A percentile compares a stretch with the other conserved stretches of the same genome.
Evolutionary conservation across 345 rosid genomes (phyloP).

Genomic region (Angophora floribunda): DNA sequence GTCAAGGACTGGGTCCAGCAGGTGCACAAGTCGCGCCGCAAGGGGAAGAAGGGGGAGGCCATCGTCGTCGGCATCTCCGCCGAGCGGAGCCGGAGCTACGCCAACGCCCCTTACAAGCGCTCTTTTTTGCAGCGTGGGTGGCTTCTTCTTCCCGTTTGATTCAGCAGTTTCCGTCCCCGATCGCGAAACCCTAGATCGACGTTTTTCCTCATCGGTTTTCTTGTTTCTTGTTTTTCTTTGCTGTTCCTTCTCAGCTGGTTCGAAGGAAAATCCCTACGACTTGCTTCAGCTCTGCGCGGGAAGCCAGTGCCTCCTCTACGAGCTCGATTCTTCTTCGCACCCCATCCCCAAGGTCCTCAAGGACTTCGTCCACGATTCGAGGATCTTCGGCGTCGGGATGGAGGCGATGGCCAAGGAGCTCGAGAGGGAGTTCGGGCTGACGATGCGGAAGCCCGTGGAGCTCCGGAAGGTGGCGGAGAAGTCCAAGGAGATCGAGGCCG

Average conservation of each 20-base stretch:
- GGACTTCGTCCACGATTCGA: neutral
- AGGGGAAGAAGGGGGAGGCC: neutral
- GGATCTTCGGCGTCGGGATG: neutral
- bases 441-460: neutral
- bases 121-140: neutral
- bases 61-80: neutral
- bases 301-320: neutral
- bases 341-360: neutral
- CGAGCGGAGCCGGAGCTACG: neutral
- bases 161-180: neutral
- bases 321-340: neutral
- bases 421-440: neutral
- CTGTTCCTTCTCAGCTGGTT: neutral
- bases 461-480: neutral
- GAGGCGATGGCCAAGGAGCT: neutral
- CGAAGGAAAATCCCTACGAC: neutral
- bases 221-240: neutral
- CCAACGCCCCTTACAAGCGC: neutral
- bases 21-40: neutral
- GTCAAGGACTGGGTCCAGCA: neutral
- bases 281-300: neutral
- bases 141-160: neutral
- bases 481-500: neutral
- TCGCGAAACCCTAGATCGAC: neutral
- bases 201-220: neutral